Evolutionary conservation across 129 eudicot genomes (phyloP).

Genomic region (Ambrosia artemisiifolia): DNA sequence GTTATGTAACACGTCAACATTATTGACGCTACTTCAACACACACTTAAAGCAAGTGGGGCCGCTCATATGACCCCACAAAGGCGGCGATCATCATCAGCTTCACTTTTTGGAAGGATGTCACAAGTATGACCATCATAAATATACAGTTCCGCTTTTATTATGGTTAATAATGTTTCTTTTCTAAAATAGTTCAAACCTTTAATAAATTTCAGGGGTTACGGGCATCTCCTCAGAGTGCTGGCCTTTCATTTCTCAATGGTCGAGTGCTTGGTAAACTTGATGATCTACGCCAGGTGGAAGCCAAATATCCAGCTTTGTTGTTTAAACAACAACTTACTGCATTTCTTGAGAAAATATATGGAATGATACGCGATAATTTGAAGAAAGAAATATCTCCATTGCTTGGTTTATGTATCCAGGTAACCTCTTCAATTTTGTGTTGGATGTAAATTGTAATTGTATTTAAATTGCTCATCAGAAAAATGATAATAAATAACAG

Average conservation of each 20-base stretch:
- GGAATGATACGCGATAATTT: conserved; percentile 87
- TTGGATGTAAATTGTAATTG: no score
- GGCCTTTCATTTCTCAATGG: conserved; percentile 83
- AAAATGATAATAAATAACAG: no score
- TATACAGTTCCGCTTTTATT: background rate
- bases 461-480: no score
- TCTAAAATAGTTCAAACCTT: background rate
- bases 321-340: conserved; percentile 90
- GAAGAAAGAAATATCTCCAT: conserved; percentile 80
- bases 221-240: conserved; percentile 83
- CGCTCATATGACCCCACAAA: conserved; percentile 91
- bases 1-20: conserved; percentile 87
- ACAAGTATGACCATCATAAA: conserved; percentile 49
- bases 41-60: conserved; percentile 97
- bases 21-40: conserved; percentile 86
- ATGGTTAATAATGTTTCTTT: background rate
- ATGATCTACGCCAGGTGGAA: conserved; percentile 85
- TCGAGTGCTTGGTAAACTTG: conserved; percentile 78
- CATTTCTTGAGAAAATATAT: conserved; percentile 90
- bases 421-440: conserved; percentile 22
- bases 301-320: conserved; percentile 93
- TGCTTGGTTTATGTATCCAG: conserved; percentile 90
- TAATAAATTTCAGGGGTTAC: conserved; percentile 50
- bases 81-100: conserved; percentile 85
- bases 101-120: conserved; percentile 98